These are phyloP conservation scores for Populus nigra DNA, from an alignment of 345 rosid species.

Conservation along the genomic window DNA sequence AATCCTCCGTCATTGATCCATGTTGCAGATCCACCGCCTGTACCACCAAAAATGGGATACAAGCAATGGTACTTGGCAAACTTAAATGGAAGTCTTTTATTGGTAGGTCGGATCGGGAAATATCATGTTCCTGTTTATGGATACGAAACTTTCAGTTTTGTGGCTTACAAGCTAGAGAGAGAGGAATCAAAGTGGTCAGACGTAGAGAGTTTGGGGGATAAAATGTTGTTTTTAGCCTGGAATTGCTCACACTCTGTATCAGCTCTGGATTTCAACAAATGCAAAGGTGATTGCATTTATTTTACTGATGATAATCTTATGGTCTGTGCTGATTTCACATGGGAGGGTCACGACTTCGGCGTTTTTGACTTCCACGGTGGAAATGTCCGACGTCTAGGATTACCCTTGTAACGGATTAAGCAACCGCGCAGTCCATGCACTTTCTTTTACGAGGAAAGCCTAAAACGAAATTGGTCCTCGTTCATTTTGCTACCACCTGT, in stretches of 20 bases:
- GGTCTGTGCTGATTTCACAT: neutral
- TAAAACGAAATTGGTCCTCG: neutral
- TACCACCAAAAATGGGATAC: neutral
- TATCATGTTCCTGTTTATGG: neutral
- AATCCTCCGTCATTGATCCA: neutral
- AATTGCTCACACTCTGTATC: neutral
- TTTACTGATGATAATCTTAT: constrained; percentile 5
- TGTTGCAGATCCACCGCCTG: neutral
- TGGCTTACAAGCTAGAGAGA: constrained; percentile 2
- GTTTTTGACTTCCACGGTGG: neutral
- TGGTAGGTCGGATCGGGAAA: constrained; percentile 5
- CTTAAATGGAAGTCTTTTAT: neutral
- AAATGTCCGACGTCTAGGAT: neutral
- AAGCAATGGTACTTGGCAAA: constrained; percentile 8
- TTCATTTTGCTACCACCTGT: constrained; percentile 12
- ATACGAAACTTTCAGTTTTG: constrained; percentile 2
- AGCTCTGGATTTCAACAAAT: neutral
- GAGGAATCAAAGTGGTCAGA: neutral
- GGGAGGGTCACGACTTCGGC: constrained; percentile 13
- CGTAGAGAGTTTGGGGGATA: neutral
- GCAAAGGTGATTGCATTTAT: constrained; percentile 8
- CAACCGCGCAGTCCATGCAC: neutral
- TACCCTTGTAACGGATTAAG: neutral
- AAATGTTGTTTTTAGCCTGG: constrained; percentile 4
- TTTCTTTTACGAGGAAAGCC: neutral